These are phyloP conservation scores for Beta vulgaris DNA, from an alignment of 148 eudicot genomes.

Conservation along the genomic window DNA sequence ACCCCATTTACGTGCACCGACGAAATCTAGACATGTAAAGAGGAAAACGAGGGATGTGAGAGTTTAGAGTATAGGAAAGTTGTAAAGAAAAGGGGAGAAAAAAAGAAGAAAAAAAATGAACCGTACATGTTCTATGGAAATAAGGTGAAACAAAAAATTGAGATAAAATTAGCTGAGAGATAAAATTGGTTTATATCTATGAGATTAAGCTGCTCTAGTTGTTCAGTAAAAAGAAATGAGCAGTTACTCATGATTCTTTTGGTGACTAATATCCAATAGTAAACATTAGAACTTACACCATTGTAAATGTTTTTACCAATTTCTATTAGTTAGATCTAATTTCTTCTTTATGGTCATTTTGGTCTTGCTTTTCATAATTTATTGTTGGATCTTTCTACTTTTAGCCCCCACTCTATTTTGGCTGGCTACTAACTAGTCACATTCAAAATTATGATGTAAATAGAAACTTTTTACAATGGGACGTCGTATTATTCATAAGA, in stretches of 20 bases:
- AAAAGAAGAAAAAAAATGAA: not conserved
- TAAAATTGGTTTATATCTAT: constrained; percentile 23
- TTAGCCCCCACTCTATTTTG: not conserved
- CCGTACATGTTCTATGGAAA: constrained; percentile 10
- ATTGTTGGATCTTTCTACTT: not conserved
- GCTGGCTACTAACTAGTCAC: not conserved
- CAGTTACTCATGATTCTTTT: constrained; percentile 15
- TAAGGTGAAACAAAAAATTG: constrained; percentile 13
- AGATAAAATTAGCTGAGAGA: constrained; percentile 3
- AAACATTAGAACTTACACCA: constrained; percentile 11
- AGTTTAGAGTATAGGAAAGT: constrained; percentile 22
- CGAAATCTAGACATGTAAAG: constrained; percentile 22
- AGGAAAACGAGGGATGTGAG: not conserved
- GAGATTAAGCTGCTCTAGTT: constrained; percentile 2
- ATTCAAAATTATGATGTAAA: not conserved
- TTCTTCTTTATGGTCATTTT: not conserved
- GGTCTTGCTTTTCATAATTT: not conserved
- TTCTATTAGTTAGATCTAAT: constrained; percentile 10
- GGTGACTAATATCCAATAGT: constrained; percentile 6
- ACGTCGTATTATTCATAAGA: no score
- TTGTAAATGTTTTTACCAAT: constrained; percentile 25
- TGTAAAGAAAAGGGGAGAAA: constrained; percentile 19
- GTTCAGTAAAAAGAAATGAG: not conserved
- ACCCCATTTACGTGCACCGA: constrained; percentile 59
- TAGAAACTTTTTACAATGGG: no score